These are phyloP conservation scores for Schwanniomyces pseudopolymorphus DNA, from an alignment of 805 yeast genomes.

Conservation along the genomic window DNA sequence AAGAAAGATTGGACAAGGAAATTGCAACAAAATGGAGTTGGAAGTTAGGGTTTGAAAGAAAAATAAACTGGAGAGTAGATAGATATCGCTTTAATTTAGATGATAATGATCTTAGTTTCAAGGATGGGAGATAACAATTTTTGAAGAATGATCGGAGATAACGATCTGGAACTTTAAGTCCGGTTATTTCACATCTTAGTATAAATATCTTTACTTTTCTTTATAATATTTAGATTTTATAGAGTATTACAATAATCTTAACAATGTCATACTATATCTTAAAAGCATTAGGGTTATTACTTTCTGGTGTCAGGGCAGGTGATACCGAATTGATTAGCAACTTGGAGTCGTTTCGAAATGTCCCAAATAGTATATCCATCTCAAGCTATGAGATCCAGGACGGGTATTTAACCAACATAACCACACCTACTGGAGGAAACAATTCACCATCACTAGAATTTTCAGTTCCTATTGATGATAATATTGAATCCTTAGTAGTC, in stretches of 20 bases:
- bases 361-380: constrained; percentile 5
- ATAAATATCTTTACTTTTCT: too few relatives aligned
- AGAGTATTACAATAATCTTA: background rate
- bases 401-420: background rate
- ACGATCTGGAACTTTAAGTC: background rate
- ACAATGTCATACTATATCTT: background rate
- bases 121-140: background rate
- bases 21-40: constrained; percentile 2
- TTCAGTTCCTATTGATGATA: background rate
- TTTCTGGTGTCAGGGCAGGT: constrained; percentile 8
- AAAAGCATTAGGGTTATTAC: constrained; percentile 6
- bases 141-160: too few relatives aligned
- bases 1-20: background rate
- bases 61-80: constrained; percentile 3
- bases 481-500: constrained; percentile 9
- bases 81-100: background rate
- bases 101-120: background rate
- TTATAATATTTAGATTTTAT: too few relatives aligned
- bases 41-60: background rate
- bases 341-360: constrained; percentile 1
- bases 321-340: constrained; percentile 6
- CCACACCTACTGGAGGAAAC: constrained; percentile 4
- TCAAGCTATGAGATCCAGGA: constrained; percentile 10
- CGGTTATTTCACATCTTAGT: background rate
- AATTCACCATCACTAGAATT: constrained; percentile 9